Base-by-base conservation (phyloP, 345 rosid genomes). In the Salix suchowensis region DNA sequence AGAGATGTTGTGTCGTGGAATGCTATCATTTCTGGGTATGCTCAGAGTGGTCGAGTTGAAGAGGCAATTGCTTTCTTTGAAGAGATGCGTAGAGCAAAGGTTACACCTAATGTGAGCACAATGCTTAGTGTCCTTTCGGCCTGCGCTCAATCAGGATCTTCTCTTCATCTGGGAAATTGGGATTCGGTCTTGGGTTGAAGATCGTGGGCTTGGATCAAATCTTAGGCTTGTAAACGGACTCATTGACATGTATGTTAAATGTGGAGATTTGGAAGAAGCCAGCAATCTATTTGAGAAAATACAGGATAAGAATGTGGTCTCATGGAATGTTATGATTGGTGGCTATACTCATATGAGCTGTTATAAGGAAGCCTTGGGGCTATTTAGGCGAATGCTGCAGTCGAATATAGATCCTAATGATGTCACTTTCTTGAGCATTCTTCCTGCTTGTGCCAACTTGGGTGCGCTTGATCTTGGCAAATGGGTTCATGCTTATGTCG, bases 221-320 rank as follows among this genome's bases (percentile, higher is more conserved):
- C 79, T 81, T 55, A 84, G 83, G 72, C 74, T 90, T 67, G 81
- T 82, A 72, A 90, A 88, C 78, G 90, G 84, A 2, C 91, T 93
- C 39, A 83, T 90, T n/a, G 94, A 88, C 76, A 86, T 93, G 89
- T 90, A 88, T 82, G 83, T 88, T 16, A 89, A 88, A 77, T 89
- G 90, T 77, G 91, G 89, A 58, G 61, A 73, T 54, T 62, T 87
- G 78, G 83, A 48, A 7, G 65, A 46, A 24, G 82, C 82, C 36
- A 55, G 11, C 39, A 26, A 39, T 37, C 26, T 79, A 42, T 79
- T 79, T 69, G 75, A 79, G 70, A 36, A 65, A 39, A 74, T 74
- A 13, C 16, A 69, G 37, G 19, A 39, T 13, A 65, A 74, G 67
- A 78, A 42, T 73, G 81, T 78, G n/a, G 30, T 78, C 21, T 78